These are phyloP conservation scores for Moniliophthora roreri DNA, from an alignment of 1,284 basidiomycete genomes.

Conservation along the genomic window DNA sequence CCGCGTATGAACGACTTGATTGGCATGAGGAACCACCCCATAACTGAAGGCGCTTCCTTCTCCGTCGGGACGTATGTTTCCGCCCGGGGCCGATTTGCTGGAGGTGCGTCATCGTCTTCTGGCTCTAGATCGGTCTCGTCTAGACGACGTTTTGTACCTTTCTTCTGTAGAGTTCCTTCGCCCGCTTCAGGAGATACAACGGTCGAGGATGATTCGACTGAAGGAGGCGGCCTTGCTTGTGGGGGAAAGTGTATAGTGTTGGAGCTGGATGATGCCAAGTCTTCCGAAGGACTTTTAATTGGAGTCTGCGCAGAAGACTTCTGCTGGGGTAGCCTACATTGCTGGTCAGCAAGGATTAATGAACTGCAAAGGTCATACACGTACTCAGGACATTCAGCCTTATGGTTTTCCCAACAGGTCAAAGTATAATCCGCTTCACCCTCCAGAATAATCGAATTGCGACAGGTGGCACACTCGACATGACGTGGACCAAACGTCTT, in stretches of 20 bases:
- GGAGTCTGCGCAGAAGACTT: constrained; percentile 6
- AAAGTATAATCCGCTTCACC: constrained; percentile 56
- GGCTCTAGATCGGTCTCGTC: constrained; percentile 30
- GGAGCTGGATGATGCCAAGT: constrained; percentile 10
- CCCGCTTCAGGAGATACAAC: constrained; percentile 10
- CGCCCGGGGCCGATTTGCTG: constrained; percentile 49
- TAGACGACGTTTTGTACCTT: constrained; percentile 49
- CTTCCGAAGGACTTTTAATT: background rate
- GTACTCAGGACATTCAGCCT: constrained; percentile 46
- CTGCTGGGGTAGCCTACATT: too few relatives aligned
- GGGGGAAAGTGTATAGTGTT: constrained; percentile 16
- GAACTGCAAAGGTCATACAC: constrained; percentile 18
- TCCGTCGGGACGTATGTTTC: constrained; percentile 42
- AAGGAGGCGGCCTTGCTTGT: constrained; percentile 30
- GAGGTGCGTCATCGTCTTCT: constrained; percentile 37
- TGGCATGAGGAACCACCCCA: constrained; percentile 61
- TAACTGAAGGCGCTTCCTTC: constrained; percentile 40
- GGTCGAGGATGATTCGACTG: constrained; percentile 34
- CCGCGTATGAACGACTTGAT: constrained; percentile 63
- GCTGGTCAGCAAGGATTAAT: background rate
- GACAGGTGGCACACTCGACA: constrained; percentile 54
- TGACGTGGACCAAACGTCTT: constrained; percentile 40
- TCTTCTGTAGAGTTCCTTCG: constrained; percentile 5
- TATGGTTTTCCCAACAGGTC: constrained; percentile 60
- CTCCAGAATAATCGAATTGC: constrained; percentile 37